Evolutionary conservation across 2,329 filamentous ascomycete genomes (phyloP), one percentile per base, ranked within the genome.

Genomic region (Aspergillus transmontanensis): DNA sequence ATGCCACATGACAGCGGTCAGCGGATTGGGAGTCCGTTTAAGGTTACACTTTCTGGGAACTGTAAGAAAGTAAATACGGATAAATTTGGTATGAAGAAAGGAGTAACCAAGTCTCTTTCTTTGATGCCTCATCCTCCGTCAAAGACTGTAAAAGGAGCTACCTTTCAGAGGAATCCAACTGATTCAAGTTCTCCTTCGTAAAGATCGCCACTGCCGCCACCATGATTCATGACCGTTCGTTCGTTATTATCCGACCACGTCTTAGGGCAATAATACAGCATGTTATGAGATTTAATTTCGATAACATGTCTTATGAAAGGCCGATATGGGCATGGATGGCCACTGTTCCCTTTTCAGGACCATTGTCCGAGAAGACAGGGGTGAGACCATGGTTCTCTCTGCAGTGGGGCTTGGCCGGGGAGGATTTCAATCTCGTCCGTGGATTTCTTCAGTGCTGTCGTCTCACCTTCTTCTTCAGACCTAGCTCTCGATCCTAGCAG

Each of bases 1-100:
- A 39, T 34, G 45, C 57, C 57, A 23, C 48, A 34, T 55, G 51
- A 55, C 51, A 55, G 51, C 51, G 34, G 34, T 28, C 51, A 55
- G 51, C n/a, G 30, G 23, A 50, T 30, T 50, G 46, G 26, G 23
- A 32, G 23, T 48, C 45, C 12, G 6, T 26, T 55, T 34, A 51
- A 50, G 26, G 14, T 51, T 51, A 51, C 28, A 32, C 28, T 51
- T 51, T 51, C 4, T 11, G 28, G 16, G 9, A 19, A 51, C 4
- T 10, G 19, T n/a, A 50, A 10, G 12, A 16, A 50, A 48, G 45
- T 23, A 36, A 36, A 36, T 36, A 12, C 16, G 6, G 14, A 36
- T 16, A 14, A 5, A 36, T 36, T 36, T 16, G 34, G 6, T 5
- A 36, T 14, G 34, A 36, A 14, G 34, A 14, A 34, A 11, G 34